Conservation (phyloP, 192 early-diverging fungal genomes). For the Backusella mclennaniae region DNA sequence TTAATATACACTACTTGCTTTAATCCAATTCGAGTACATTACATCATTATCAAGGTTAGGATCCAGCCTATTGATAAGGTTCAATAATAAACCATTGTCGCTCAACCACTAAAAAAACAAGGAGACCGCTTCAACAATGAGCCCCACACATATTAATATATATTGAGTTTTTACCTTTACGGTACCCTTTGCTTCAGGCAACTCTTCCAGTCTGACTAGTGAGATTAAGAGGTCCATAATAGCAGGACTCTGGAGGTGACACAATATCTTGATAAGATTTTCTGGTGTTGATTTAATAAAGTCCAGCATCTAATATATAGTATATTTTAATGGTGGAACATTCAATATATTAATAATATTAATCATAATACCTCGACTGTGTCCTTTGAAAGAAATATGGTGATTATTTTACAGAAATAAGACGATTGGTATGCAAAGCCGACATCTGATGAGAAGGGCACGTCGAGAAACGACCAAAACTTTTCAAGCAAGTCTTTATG, state of each 20-base stretch:
- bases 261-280: constrained; percentile 74
- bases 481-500: constrained; percentile 6
- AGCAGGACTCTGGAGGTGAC: constrained; percentile 82
- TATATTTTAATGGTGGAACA: constrained; percentile 7
- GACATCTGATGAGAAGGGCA: neutral
- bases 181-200: constrained; percentile 80
- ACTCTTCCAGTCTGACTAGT: constrained; percentile 88
- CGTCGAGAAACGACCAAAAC: constrained; percentile 13
- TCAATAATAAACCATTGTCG: constrained; percentile 72
- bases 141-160: too few relatives aligned
- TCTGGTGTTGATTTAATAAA: constrained; percentile 80
- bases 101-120: constrained; percentile 72
- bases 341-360: neutral
- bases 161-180: constrained; percentile 58
- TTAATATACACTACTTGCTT: neutral
- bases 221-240: constrained; percentile 92
- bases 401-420: constrained; percentile 22
- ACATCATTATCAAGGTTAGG: constrained; percentile 81
- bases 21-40: neutral
- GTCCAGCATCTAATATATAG: constrained; percentile 67
- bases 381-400: constrained; percentile 10
- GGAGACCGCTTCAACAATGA: neutral
- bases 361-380: constrained; percentile 11
- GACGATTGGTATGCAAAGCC: constrained; percentile 5
- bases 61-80: constrained; percentile 76